Conservation (phyloP, 2,329 filamentous ascomycete genomes). For the Fusarium sp. region DNA sequence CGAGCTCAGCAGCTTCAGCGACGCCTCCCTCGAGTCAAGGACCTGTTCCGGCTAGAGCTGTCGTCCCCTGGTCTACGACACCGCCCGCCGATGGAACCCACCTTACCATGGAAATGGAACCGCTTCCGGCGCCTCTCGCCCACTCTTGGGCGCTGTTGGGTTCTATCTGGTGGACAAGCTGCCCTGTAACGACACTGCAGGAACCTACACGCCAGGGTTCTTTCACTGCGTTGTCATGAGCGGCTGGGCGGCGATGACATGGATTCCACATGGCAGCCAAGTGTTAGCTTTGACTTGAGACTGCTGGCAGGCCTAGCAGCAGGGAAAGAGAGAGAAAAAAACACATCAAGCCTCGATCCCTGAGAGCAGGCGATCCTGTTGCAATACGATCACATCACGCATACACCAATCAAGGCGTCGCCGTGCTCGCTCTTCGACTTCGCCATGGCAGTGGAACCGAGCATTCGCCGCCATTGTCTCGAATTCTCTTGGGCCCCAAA, state of each 20-base stretch:
- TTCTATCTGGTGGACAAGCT: conserved; percentile 21
- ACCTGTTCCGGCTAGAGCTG: conserved; percentile 43
- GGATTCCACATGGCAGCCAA: conserved; percentile 23
- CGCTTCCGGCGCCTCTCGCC: conserved; percentile 27
- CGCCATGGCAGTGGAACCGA: conserved; percentile 42
- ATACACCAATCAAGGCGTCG: conserved; percentile 39
- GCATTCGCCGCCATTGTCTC: conserved; percentile 36
- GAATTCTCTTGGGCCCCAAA: conserved; percentile 27
- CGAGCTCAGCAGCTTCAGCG: conserved; percentile 32
- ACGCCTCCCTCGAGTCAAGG: conserved; percentile 33
- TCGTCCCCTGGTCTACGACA: conserved; percentile 36
- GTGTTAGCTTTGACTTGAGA: conserved; percentile 8
- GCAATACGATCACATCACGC: conserved; percentile 8
- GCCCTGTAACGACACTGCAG: conserved; percentile 28
- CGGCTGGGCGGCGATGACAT: conserved; percentile 20
- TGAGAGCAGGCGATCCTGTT: conserved; percentile 7
- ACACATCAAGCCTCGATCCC: conserved; percentile 28
- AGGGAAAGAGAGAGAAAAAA: conserved; percentile 1
- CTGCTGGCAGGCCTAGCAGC: conserved; percentile 18
- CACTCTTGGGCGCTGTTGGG: conserved; percentile 37
- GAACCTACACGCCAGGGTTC: conserved; percentile 12
- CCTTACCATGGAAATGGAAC: conserved; percentile 35
- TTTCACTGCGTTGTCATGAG: conserved; percentile 17
- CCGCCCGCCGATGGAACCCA: conserved; percentile 39
- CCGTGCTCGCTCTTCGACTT: conserved; percentile 15